A percentile compares a stretch with the other conserved stretches of the same genome.
Evolutionary conservation across 2,329 filamentous ascomycete species (phyloP).

Genomic region (Phyllosticta citribraziliensis): DNA sequence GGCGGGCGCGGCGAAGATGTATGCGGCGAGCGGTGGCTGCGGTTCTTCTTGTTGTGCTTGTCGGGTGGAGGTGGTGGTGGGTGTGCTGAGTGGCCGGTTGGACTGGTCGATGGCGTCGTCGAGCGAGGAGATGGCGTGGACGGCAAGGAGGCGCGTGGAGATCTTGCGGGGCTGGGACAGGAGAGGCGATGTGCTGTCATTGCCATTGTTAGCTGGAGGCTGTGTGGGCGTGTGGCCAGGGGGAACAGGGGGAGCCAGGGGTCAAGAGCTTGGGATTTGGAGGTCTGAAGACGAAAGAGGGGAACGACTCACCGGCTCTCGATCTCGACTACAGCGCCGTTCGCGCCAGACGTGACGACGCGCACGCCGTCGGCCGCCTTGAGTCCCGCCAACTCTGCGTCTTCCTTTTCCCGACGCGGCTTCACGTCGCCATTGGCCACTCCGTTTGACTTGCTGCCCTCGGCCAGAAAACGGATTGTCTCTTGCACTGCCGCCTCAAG

Average conservation of each 20-base stretch:
- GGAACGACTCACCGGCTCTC: slow-evolving; percentile 1
- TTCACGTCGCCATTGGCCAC: background rate
- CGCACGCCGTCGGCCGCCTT: slow-evolving; percentile 1
- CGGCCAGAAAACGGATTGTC: slow-evolving; percentile 20
- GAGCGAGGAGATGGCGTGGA: slow-evolving; percentile 41
- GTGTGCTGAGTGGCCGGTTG: slow-evolving; percentile 15
- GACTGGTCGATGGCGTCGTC: slow-evolving; percentile 46
- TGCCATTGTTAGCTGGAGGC: background rate
- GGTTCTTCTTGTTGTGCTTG: background rate
- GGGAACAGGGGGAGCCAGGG: background rate
- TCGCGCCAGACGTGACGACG: slow-evolving; percentile 5
- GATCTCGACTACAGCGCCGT: slow-evolving; percentile 1
- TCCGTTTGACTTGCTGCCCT: background rate
- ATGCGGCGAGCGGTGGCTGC: slow-evolving; percentile 34
- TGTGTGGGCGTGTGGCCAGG: background rate
- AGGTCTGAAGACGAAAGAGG: background rate
- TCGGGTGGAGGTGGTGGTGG: background rate
- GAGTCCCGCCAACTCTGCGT: background rate
- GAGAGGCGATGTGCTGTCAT: background rate
- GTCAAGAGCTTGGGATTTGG: background rate
- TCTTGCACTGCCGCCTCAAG: slow-evolving; percentile 22
- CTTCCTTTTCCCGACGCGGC: background rate
- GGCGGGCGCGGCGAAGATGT: slow-evolving; percentile 41
- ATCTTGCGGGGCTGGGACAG: slow-evolving; percentile 24
- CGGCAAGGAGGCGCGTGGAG: slow-evolving; percentile 31